phyloP scores from a whole-genome alignment of 169 alveolate genomes.

The Cryptosporidium muris region DNA sequence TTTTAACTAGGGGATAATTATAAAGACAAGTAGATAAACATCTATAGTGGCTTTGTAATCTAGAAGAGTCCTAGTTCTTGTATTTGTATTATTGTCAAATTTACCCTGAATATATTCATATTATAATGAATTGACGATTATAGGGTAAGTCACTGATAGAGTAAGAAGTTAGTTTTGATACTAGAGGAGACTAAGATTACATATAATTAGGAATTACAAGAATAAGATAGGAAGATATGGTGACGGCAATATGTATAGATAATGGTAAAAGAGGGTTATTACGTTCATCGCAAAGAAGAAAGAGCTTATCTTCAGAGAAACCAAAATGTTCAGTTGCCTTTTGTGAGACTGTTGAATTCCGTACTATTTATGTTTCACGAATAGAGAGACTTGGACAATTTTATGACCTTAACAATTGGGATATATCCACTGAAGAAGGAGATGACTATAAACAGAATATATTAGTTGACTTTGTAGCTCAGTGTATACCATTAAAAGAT shows the following conservation, averaged over 20 bases:
- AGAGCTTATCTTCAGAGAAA: conserved; percentile 1
- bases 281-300: conserved; percentile 4
- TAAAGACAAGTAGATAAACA: no score
- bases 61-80: no score
- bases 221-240: background rate
- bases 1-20: no score
- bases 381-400: conserved; percentile 68
- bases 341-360: conserved; percentile 62
- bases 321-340: conserved; percentile 68
- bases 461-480: conserved; percentile 60
- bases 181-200: no score
- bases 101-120: no score
- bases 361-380: conserved; percentile 55
- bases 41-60: no score
- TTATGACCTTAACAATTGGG: conserved; percentile 31
- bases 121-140: no score
- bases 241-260: conserved; percentile 7
- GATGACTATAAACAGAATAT: conserved; percentile 36
- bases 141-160: no score
- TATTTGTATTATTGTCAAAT: no score
- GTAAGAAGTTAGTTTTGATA: no score
- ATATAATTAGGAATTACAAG: background rate
- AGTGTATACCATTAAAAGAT: conserved; percentile 60
- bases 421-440: conserved; percentile 19
- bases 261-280: conserved; percentile 41